These are phyloP conservation scores for Stemphylium vesicarium DNA, from an alignment of 2,329 filamentous ascomycete genomes.

Conservation along the genomic window DNA sequence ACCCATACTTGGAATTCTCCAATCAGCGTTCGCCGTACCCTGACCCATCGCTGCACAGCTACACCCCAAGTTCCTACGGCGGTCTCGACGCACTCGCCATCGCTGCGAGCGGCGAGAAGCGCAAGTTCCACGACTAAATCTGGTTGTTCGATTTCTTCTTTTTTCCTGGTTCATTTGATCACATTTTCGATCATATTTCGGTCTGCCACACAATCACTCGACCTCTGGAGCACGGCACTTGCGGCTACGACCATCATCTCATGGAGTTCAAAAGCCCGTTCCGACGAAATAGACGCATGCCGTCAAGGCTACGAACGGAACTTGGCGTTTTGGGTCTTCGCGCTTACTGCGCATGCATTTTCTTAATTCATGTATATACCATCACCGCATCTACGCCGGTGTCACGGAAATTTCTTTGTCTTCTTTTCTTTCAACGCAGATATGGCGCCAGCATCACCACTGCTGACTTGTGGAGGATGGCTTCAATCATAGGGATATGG, in stretches of 20 bases:
- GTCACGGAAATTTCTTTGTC: conserved; percentile 1
- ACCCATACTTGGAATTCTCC: conserved; percentile 31
- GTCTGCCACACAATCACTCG: neutral
- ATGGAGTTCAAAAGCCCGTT: conserved; percentile 31
- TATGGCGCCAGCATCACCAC: conserved; percentile 3
- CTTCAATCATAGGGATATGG: conserved; percentile 20
- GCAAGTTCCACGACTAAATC: conserved; percentile 39
- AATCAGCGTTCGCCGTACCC: conserved; percentile 37
- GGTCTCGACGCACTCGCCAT: conserved; percentile 48
- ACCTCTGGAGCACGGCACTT: conserved; percentile 19
- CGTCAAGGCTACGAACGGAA: conserved; percentile 48
- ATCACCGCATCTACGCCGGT: conserved; percentile 6
- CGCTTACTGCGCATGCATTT: conserved; percentile 14
- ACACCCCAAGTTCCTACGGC: conserved; percentile 36
- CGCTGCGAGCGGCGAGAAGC: conserved; percentile 47
- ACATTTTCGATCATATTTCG: conserved; percentile 1
- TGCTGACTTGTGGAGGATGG: conserved; percentile 11
- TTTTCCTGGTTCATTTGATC: conserved; percentile 6
- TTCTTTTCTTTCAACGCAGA: neutral
- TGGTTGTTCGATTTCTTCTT: neutral
- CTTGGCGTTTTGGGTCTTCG: conserved; percentile 21
- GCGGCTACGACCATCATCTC: conserved; percentile 11
- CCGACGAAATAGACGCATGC: conserved; percentile 48
- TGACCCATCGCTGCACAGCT: conserved; percentile 37
- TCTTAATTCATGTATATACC: conserved; percentile 20